Evolutionary conservation across 2,329 filamentous ascomycete genomes (phyloP), one percentile per base, ranked within the genome.

Genomic region (Pestalotiopsis sp.): DNA sequence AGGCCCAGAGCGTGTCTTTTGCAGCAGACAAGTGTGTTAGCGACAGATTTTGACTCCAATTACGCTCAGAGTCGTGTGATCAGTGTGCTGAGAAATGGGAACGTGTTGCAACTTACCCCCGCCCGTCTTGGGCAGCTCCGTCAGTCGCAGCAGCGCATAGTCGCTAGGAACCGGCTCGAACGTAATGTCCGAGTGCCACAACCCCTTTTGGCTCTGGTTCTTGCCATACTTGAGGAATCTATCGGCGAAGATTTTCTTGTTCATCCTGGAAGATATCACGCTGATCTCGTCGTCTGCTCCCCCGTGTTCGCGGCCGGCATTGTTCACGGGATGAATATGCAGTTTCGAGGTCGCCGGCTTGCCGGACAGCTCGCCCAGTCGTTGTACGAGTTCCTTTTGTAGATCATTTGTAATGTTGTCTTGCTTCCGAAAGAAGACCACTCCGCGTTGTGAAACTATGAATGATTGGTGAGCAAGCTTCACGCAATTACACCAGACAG

Each of bases 361-460:
- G 68, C 88, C 87, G 0, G 86, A 83, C 0, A 90, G 82, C 75
- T 89, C 80, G 12, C 89, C 89, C 0, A 91, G 84, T 0, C 85
- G 83, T 61, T 90, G 84, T 23, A 89, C 87, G 0, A 93, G 83
- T 67, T 89, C 81, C 79, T 93, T 93, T 74, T 92, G 90, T 2
- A 90, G 83, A 1, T 89, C 87, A 74, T 91, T 86, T 71, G 84
- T 85, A 49, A 92, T 78, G 45, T 83, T 81, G 74, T 91, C 83
- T 71, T 93, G 91, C 38, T 86, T 84, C 23, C 90, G 87, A 80
- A 93, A 91, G 81, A 92, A 92, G 39, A 92, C 90, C 3, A 93
- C 91, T 11, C 90, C 90, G 0, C 91, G 87, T 69, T 89, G 86
- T 1, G 90, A 92, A 72, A 93, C 90, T 91, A 25, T 6, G 45